Evolutionary conservation across 441 rosid species (phyloP).

Genomic region (Codiaeum variegatum): DNA sequence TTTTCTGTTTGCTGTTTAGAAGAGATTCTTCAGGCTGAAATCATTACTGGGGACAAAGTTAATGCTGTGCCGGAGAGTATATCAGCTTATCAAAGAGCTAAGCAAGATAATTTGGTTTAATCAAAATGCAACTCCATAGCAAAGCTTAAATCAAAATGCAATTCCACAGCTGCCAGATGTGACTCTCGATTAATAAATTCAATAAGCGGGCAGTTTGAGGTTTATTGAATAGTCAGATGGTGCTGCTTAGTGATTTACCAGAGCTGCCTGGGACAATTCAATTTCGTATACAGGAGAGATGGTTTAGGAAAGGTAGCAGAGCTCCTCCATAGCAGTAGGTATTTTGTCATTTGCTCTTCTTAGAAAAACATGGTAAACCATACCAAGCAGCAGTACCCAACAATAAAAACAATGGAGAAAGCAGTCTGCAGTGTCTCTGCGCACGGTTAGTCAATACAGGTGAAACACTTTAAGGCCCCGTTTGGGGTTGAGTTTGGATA

Average conservation of each 20-base stretch:
- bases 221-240: neutral
- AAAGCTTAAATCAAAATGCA: neutral
- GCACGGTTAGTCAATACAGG: neutral
- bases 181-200: neutral
- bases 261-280: neutral
- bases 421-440: neutral
- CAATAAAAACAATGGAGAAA: neutral
- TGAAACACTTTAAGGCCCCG: neutral
- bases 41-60: neutral
- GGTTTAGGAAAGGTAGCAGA: neutral
- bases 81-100: conserved; percentile 3
- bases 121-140: neutral
- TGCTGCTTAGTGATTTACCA: too few relatives aligned
- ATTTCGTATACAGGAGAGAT: neutral
- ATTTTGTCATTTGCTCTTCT: neutral
- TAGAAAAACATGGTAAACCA: neutral
- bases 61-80: neutral
- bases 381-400: neutral
- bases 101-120: neutral
- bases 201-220: neutral
- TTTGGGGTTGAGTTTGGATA: too few relatives aligned
- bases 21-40: neutral
- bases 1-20: neutral
- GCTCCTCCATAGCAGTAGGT: neutral
- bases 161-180: neutral